Conservation (phyloP, 1,139 yeast genomes). For the Arxiozyma telluris region DNA sequence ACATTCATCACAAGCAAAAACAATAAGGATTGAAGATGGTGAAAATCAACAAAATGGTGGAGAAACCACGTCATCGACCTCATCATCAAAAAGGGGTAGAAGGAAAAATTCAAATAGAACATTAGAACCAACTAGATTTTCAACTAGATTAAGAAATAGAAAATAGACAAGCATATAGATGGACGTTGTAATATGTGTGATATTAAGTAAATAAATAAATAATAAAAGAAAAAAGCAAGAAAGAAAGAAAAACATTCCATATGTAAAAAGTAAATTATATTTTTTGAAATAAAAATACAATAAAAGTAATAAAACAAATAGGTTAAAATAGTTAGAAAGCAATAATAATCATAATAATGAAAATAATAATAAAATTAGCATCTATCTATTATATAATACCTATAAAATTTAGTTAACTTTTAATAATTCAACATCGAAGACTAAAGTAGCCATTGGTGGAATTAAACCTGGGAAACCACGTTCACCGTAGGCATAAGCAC, state of each 20-base stretch:
- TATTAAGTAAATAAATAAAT: too few species aligned
- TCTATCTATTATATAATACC: background rate
- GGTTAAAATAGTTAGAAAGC: background rate
- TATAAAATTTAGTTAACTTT: constrained; percentile 49
- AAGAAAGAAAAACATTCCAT: background rate
- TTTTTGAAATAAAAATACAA: too few species aligned
- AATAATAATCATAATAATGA: background rate
- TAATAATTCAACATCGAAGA: constrained; percentile 86
- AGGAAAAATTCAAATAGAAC: background rate
- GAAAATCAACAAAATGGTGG: constrained; percentile 4
- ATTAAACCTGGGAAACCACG: constrained; percentile 94
- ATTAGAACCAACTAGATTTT: constrained; percentile 15
- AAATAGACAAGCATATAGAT: constrained; percentile 10
- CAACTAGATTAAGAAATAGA: constrained; percentile 24
- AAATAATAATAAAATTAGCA: background rate
- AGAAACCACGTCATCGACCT: constrained; percentile 5
- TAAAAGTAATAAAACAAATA: background rate
- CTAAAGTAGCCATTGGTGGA: constrained; percentile 90
- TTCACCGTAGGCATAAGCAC: constrained; percentile 85
- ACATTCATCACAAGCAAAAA: constrained; percentile 11
- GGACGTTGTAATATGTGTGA: background rate
- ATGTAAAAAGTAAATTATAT: too few species aligned
- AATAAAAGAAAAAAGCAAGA: background rate
- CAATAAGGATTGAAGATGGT: constrained; percentile 19
- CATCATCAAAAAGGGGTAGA: constrained; percentile 3